A percentile compares a stretch with the other conserved stretches of the same genome.
Evolutionary conservation across 495 filamentous ascomycete species (phyloP).

Genomic region (Aspergillus biplanus): DNA sequence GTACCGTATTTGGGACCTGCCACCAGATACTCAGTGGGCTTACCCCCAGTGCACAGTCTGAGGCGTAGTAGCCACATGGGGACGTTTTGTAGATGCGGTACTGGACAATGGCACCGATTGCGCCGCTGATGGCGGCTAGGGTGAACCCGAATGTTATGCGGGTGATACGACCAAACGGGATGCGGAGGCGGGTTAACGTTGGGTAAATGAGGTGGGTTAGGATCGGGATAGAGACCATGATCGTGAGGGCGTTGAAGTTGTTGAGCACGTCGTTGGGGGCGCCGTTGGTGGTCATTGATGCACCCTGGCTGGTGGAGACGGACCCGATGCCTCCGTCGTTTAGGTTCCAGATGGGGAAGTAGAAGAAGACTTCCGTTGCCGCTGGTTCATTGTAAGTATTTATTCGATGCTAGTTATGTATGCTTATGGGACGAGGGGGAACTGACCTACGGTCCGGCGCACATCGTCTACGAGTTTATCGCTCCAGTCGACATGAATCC

Average conservation of each 20-base stretch:
- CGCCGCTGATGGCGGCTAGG: slow-evolving; percentile 57
- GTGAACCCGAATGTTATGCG: slow-evolving; percentile 70
- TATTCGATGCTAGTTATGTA: not conserved
- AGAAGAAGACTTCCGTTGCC: slow-evolving; percentile 59
- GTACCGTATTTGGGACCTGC: slow-evolving; percentile 52
- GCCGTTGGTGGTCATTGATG: slow-evolving; percentile 66
- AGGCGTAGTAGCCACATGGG: slow-evolving; percentile 56
- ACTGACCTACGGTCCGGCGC: slow-evolving; percentile 41
- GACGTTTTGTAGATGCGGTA: slow-evolving; percentile 61
- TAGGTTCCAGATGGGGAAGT: slow-evolving; percentile 54
- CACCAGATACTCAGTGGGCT: slow-evolving; percentile 59
- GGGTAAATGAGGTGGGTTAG: slow-evolving; percentile 69
- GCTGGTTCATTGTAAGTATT: slow-evolving; percentile 10
- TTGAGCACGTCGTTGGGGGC: slow-evolving; percentile 71
- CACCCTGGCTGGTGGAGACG: slow-evolving; percentile 54
- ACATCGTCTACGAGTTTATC: slow-evolving; percentile 55
- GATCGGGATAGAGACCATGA: slow-evolving; percentile 67
- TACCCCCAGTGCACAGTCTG: slow-evolving; percentile 43
- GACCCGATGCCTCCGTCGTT: slow-evolving; percentile 55
- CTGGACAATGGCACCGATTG: slow-evolving; percentile 66
- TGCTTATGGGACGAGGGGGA: not conserved
- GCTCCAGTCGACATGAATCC: slow-evolving; percentile 48
- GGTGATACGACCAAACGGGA: slow-evolving; percentile 64
- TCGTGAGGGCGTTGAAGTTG: slow-evolving; percentile 72
- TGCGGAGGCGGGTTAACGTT: slow-evolving; percentile 51